Evolutionary conservation across 495 filamentous ascomycete species (phyloP).

Genomic region (Lophium mytilinum): DNA sequence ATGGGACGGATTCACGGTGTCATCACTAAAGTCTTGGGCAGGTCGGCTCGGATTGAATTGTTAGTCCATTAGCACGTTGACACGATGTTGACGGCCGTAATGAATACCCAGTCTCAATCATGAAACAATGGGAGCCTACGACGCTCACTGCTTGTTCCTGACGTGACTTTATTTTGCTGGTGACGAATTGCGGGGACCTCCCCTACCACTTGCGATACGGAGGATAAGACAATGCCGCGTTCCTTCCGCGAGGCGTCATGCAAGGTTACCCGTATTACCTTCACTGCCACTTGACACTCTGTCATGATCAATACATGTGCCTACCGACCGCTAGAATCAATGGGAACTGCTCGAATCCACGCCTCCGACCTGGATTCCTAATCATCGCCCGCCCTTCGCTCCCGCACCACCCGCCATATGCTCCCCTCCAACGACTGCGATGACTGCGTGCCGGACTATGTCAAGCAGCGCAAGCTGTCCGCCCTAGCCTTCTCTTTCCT

Average conservation of each 20-base stretch:
- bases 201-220: too few species aligned
- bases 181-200: too few species aligned
- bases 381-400: not conserved
- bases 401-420: slow-evolving; percentile 18
- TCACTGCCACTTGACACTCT: not conserved
- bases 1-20: too few species aligned
- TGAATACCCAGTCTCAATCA: too few species aligned
- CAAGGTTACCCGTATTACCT: not conserved
- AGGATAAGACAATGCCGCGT: too few species aligned
- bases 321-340: not conserved
- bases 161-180: too few species aligned
- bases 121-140: too few species aligned
- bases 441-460: slow-evolving; percentile 33
- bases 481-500: slow-evolving; percentile 41
- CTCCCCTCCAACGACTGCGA: slow-evolving; percentile 37
- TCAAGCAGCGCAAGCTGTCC: slow-evolving; percentile 23
- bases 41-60: too few species aligned
- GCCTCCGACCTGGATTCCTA: not conserved
- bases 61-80: too few species aligned
- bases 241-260: not conserved
- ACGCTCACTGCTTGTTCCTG: too few species aligned
- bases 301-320: not conserved
- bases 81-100: too few species aligned
- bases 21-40: too few species aligned
- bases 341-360: not conserved